Evolutionary conservation across 176 grass and related monocot species (phyloP).

Genomic region (Microstegium vimineum): DNA sequence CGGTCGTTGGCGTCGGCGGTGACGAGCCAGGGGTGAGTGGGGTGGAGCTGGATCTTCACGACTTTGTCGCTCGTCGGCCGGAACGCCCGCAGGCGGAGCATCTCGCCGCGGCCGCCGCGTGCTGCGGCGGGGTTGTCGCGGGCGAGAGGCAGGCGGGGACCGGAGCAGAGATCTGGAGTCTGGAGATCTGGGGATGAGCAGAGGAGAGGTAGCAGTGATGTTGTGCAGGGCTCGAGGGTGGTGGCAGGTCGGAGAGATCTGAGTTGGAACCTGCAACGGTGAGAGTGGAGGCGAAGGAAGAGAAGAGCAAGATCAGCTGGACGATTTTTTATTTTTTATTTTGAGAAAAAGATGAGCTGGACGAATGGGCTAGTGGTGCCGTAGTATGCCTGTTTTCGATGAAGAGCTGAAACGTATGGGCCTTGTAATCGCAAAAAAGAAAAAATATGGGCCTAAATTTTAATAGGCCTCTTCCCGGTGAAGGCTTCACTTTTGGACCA

Average conservation of each 20-base stretch:
- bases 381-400: neutral
- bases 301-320: neutral
- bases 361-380: neutral
- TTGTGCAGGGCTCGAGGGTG: slow-evolving; percentile 27
- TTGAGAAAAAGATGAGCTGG: no score
- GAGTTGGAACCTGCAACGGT: slow-evolving; percentile 10
- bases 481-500: neutral
- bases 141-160: neutral
- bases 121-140: slow-evolving; percentile 5
- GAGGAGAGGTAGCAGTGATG: slow-evolving; percentile 10
- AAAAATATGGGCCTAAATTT: neutral
- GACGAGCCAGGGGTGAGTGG: slow-evolving; percentile 96
- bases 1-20: slow-evolving; percentile 90
- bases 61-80: slow-evolving; percentile 89
- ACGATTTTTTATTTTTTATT: no score
- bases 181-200: slow-evolving; percentile 43
- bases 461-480: neutral
- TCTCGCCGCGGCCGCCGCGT: slow-evolving; percentile 35
- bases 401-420: neutral
- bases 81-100: slow-evolving; percentile 98
- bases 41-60: slow-evolving; percentile 98
- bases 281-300: neutral
- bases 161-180: slow-evolving; percentile 35
- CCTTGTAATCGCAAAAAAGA: neutral
- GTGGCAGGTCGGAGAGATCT: slow-evolving; percentile 40